Evolutionary conservation across 345 rosid species (phyloP), one percentile per base, ranked within the genome.

Genomic region (Moringa oleifera): DNA sequence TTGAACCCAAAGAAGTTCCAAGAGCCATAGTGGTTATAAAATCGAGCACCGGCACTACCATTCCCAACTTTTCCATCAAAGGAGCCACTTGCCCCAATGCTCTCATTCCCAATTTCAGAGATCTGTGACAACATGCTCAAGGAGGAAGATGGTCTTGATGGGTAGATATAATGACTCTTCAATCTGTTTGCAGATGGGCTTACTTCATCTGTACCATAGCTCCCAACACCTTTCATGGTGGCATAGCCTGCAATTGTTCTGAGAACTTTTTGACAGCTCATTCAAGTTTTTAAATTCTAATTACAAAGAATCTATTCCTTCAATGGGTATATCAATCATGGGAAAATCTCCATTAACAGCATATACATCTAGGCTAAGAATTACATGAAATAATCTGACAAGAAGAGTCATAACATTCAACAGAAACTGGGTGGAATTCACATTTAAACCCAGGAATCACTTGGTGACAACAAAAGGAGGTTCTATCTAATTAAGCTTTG

Each of bases 111-210:
- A 41, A 41, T 41, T 41, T 41, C 47, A 41, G 47, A 83, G 41
- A 90, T 81, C 74, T 75, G 91, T 0, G 96, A 75, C 61, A 88
- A 73, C 80, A 86, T 71, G 56, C 89, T 84, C 58, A n/a, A n/a
- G n/a, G 97, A 88, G 74, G 91, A 79, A 75, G 92, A 80, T 60
- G 68, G 70, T 20, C 85, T 67, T 20, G 94, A 77, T 46, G 90
- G 69, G 73, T 85, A 78, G 78, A 80, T 82, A 18, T 76, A 57
- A 67, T 79, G 96, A 41, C 74, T 79, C 74, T 76, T 81, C 82
- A 82, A 71, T 70, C 79, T 75, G 49, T 73, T 79, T 12, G 80
- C 56, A 20, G 81, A 62, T 51, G 83, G 81, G 77, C 72, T 85
- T 59, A 67, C 37, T 33, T 11, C 37, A 33, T 85, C 95, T 64